Evolutionary conservation across 495 filamentous ascomycete genomes (phyloP).

Genomic region (Xylaria acuta): DNA sequence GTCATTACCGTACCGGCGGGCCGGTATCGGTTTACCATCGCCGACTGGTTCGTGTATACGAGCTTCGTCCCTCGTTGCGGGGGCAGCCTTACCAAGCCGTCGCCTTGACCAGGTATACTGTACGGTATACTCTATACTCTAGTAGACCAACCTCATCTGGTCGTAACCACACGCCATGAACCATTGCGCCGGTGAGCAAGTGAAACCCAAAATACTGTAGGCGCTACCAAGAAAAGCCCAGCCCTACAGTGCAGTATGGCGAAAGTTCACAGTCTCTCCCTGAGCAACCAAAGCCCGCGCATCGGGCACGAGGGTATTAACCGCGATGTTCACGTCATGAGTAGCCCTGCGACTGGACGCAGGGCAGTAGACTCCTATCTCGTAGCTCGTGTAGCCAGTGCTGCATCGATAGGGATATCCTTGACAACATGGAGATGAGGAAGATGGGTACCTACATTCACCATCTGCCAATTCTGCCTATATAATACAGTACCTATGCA

Average conservation of each 20-base stretch:
- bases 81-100: constrained; percentile 12
- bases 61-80: constrained; percentile 3
- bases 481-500: no score
- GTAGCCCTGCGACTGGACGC: neutral
- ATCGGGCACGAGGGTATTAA: neutral
- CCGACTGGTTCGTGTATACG: constrained; percentile 19
- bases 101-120: neutral
- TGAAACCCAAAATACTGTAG: constrained; percentile 22
- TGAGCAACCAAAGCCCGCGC: neutral
- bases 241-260: neutral
- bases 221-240: neutral
- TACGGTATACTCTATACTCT: neutral
- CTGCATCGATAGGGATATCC: neutral
- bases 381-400: neutral
- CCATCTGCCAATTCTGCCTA: constrained; percentile 11
- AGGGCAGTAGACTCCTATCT: neutral
- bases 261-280: neutral
- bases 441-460: constrained; percentile 18
- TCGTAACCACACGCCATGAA: neutral
- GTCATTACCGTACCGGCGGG: neutral
- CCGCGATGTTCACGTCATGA: neutral
- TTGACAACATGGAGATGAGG: neutral
- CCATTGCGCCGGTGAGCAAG: constrained; percentile 17
- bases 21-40: neutral
- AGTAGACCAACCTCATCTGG: neutral